A percentile compares a stretch with the other conserved stretches of the same genome.
phyloP scores from a whole-genome alignment of 2,329 filamentous ascomycete species.

The Penicillium sp. region DNA sequence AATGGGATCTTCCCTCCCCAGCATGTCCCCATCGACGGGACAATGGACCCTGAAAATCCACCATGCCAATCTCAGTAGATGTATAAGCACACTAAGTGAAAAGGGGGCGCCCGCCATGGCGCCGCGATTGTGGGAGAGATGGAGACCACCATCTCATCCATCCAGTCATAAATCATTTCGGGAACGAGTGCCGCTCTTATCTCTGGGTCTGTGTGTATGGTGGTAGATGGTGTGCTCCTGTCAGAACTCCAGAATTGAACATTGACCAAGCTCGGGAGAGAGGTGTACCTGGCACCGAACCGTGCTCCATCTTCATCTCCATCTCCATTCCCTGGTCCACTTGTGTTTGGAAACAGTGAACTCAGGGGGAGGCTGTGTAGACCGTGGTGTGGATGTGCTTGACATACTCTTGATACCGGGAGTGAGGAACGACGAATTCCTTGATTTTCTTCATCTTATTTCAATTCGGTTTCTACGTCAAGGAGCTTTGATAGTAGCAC shows the following conservation, averaged over 20 bases:
- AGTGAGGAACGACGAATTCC: slow-evolving; percentile 6
- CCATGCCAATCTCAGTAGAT: slow-evolving; percentile 1
- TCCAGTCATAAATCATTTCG: slow-evolving; percentile 11
- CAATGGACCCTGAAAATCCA: slow-evolving; percentile 28
- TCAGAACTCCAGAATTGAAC: background rate
- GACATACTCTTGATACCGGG: slow-evolving; percentile 17
- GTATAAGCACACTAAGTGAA: slow-evolving; percentile 3
- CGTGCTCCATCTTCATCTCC: slow-evolving; percentile 6
- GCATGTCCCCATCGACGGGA: slow-evolving; percentile 12
- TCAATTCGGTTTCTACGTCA: background rate
- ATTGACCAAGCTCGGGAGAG: slow-evolving; percentile 1
- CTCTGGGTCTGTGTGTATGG: slow-evolving; percentile 24
- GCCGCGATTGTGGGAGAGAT: background rate
- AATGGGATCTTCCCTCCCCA: slow-evolving; percentile 15
- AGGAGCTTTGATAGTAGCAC: background rate
- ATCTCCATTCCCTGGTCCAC: slow-evolving; percentile 25
- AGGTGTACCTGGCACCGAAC: slow-evolving; percentile 1
- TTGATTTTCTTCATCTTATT: background rate
- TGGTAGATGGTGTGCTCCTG: background rate
- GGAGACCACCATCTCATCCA: background rate
- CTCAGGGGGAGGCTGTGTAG: slow-evolving; percentile 35
- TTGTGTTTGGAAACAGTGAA: slow-evolving; percentile 16
- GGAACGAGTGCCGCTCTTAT: slow-evolving; percentile 18
- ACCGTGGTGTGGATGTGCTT: slow-evolving; percentile 6
- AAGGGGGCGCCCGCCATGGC: background rate